phyloP scores from a whole-genome alignment of 768 basidiomycete genomes.

The Sarcomyxa edulis region DNA sequence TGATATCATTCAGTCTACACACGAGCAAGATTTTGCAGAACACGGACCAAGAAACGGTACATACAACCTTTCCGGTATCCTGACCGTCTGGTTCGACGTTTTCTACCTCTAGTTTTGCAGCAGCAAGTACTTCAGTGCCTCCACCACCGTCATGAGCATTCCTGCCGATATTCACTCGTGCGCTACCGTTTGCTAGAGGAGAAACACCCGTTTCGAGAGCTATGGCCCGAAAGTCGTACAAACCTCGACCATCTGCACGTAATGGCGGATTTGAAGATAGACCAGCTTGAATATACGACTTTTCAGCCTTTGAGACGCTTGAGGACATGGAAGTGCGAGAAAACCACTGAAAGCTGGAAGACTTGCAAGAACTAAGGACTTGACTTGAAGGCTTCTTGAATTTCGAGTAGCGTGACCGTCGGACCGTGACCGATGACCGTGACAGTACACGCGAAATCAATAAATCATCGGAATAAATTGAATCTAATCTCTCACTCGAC shows the following conservation, averaged over 20 bases:
- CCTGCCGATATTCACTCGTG: constrained; percentile 65
- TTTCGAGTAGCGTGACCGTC: too few relatives aligned
- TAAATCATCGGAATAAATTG: too few relatives aligned
- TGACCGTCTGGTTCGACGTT: constrained; percentile 35
- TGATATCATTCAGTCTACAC: constrained; percentile 22
- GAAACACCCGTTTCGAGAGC: constrained; percentile 73
- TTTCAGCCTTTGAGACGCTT: constrained; percentile 71
- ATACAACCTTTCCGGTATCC: constrained; percentile 58
- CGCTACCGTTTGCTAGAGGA: constrained; percentile 83
- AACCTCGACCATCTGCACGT: constrained; percentile 72
- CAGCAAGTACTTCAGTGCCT: constrained; percentile 76
- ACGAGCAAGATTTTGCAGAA: constrained; percentile 1
- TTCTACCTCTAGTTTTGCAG: constrained; percentile 77
- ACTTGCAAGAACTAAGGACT: too few relatives aligned
- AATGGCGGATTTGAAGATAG: constrained; percentile 53
- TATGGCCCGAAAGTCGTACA: constrained; percentile 63
- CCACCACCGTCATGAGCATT: constrained; percentile 47
- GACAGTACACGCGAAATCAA: too few relatives aligned
- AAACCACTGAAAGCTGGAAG: background rate
- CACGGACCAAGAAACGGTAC: constrained; percentile 74
- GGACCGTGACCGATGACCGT: too few relatives aligned
- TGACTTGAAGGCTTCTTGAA: too few relatives aligned
- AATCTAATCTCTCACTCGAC: too few relatives aligned
- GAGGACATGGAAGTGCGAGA: constrained; percentile 15
- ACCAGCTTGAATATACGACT: constrained; percentile 67